Base-by-base conservation (phyloP, 257 asterid genomes). In the Scutellaria barbata region DNA sequence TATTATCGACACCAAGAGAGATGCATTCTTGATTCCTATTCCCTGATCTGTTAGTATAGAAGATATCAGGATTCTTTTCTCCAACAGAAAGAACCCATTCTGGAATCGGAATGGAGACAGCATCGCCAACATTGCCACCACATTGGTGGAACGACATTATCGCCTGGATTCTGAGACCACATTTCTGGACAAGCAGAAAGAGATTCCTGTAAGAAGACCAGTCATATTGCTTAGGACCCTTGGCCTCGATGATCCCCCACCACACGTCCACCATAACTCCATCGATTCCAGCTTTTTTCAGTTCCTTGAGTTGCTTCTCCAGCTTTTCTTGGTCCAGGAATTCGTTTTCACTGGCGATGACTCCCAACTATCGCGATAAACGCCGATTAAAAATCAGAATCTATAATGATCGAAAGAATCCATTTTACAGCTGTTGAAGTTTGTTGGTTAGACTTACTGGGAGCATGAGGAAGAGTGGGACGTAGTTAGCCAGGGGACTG, bases 81-180 rank as follows among this genome's bases (percentile, higher is more conserved):
- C 90, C 86, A 0, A 87, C 61, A 0, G 52, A 77, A 51, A 85
- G 87, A 40, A 92, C 83, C 98, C 98, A 88, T 10, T 79, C 57
- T 0, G 97, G 96, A 13, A 92, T 53, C 3, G 95, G 92, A 47
- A 88, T 84, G 73, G 68, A 66, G 11, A 87, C 96, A 8, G 48
- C 81, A 10, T 92, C 97, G 25, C 98, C 98, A 8, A 90, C 48
- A 45, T 90, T 90, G 55, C 98, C 95, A 18, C 96, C 96, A 22
- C 97, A 92, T 73, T 90, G 98, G 76, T 92, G 98, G 79, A 92
- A 90, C 4, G 98, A 92, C 97, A 88, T 85, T 55, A 92, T 90
- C 2, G 93, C 95, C 77, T 87, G 95, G 9, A 88, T 77, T 74
- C 83, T 82, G 47, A 92, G 65, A 12, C 89, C 87, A 68, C 81